phyloP scores from a whole-genome alignment of 345 rosid species.

The Camelina neglecta region DNA sequence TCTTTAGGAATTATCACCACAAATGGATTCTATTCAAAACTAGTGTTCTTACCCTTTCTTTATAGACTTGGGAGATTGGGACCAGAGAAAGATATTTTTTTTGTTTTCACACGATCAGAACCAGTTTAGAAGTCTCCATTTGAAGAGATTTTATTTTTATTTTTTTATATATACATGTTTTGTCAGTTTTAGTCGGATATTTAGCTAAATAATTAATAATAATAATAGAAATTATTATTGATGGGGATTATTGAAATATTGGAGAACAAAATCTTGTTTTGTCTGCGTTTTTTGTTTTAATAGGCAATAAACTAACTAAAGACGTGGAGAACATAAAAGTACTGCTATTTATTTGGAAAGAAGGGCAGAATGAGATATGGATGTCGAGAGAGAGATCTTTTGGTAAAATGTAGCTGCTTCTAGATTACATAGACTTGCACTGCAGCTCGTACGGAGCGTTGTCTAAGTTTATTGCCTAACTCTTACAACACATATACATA shows the following conservation, averaged over 20 bases:
- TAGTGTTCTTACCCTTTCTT: constrained; percentile 5
- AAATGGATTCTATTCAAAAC: too few species aligned
- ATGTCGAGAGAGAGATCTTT: constrained; percentile 43
- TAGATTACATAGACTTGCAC: constrained; percentile 35
- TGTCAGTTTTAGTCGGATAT: background rate
- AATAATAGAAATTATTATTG: background rate
- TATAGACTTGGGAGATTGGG: constrained; percentile 4
- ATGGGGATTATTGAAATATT: background rate
- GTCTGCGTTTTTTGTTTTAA: background rate
- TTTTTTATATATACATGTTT: background rate
- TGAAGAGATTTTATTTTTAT: background rate
- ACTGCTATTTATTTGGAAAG: background rate
- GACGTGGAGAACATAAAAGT: background rate
- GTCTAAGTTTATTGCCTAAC: constrained; percentile 1
- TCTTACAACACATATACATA: background rate
- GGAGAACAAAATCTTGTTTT: constrained; percentile 10
- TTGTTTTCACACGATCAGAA: background rate
- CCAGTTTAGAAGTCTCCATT: background rate
- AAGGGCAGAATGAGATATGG: constrained; percentile 16
- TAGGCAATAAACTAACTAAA: background rate
- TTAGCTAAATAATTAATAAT: background rate
- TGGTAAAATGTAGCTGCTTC: constrained; percentile 37
- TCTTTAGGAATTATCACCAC: too few species aligned
- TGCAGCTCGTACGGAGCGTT: constrained; percentile 34
- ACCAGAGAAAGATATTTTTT: background rate